Percentiles rank a stretch among this genome's conserved stretches.
phyloP scores from a whole-genome alignment of 2,329 filamentous ascomycete species.

The Aspergillus unguis region DNA sequence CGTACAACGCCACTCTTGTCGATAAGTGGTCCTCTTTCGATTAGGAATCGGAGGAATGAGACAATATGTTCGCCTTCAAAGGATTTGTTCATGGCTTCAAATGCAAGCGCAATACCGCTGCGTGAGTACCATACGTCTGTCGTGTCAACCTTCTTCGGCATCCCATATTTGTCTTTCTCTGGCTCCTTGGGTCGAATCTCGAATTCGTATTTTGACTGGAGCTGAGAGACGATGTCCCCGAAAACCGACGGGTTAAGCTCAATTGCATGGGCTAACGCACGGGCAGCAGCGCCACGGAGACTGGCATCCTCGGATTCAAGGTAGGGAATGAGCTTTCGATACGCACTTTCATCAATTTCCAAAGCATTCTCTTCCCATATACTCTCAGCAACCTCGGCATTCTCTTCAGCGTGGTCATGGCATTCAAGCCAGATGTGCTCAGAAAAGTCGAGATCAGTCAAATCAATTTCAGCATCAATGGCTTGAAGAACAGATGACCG shows the following conservation, averaged over 20 bases:
- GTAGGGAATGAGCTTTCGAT: constrained; percentile 69
- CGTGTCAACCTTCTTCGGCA: constrained; percentile 84
- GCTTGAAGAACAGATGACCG: constrained; percentile 82
- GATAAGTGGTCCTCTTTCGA: constrained; percentile 80
- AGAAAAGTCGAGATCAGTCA: constrained; percentile 80
- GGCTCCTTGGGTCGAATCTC: constrained; percentile 79
- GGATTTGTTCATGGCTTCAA: constrained; percentile 71
- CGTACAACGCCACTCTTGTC: constrained; percentile 76
- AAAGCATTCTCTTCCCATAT: constrained; percentile 96
- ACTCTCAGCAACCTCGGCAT: constrained; percentile 73
- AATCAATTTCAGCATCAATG: constrained; percentile 85
- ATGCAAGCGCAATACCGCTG: constrained; percentile 83
- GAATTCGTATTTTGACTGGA: constrained; percentile 71
- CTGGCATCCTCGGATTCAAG: constrained; percentile 76
- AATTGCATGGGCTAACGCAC: constrained; percentile 73
- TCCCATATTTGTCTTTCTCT: constrained; percentile 87
- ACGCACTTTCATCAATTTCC: constrained; percentile 62
- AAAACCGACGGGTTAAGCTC: constrained; percentile 59
- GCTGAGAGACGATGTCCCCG: constrained; percentile 57
- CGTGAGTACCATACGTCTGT: constrained; percentile 88
- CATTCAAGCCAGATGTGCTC: constrained; percentile 91
- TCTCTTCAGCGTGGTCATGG: constrained; percentile 87
- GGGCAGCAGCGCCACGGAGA: constrained; percentile 77
- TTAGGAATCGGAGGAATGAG: constrained; percentile 77
- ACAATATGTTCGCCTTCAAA: constrained; percentile 70